Conservation (phyloP, 2,329 filamentous ascomycete species). For the Scorias spongiosa region DNA sequence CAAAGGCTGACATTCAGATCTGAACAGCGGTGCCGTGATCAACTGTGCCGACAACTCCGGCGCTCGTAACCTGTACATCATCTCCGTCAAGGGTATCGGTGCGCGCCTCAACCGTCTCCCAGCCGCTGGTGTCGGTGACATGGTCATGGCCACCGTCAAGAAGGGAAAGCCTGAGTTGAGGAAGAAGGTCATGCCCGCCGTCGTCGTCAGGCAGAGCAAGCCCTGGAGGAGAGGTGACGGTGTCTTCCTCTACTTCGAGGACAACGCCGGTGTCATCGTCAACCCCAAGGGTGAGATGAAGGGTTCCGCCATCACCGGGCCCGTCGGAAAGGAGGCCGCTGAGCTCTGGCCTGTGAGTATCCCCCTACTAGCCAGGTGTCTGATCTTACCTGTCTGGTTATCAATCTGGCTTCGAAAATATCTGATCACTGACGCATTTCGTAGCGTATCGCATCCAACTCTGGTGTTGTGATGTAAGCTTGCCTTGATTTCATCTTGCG, state of each 20-base stretch:
- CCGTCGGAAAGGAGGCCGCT: conserved; percentile 98
- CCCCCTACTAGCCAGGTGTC: no score
- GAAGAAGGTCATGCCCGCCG: conserved; percentile 99
- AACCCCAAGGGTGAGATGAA: conserved; percentile 99
- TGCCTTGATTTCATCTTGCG: neutral
- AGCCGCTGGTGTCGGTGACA: conserved; percentile 95
- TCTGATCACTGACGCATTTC: neutral
- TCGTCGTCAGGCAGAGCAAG: conserved; percentile 98
- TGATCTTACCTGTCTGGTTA: conserved; percentile 16
- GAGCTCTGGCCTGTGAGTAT: conserved; percentile 91
- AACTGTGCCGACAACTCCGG: conserved; percentile 99
- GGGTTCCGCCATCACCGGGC: conserved; percentile 97
- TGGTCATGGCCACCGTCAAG: conserved; percentile 99
- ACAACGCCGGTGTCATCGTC: conserved; percentile 99
- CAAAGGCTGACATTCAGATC: neutral
- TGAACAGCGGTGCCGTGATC: conserved; percentile 84
- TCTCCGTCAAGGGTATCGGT: conserved; percentile 97
- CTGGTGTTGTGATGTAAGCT: conserved; percentile 96
- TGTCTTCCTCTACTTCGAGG: conserved; percentile 99
- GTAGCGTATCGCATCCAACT: conserved; percentile 98
- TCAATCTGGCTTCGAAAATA: neutral
- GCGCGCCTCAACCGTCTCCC: conserved; percentile 94
- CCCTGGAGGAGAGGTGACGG: conserved; percentile 98
- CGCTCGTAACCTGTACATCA: conserved; percentile 97
- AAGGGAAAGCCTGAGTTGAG: conserved; percentile 99